Conservation (phyloP, 2,329 filamentous ascomycete genomes). For the Ophiocordyceps sinensis region DNA sequence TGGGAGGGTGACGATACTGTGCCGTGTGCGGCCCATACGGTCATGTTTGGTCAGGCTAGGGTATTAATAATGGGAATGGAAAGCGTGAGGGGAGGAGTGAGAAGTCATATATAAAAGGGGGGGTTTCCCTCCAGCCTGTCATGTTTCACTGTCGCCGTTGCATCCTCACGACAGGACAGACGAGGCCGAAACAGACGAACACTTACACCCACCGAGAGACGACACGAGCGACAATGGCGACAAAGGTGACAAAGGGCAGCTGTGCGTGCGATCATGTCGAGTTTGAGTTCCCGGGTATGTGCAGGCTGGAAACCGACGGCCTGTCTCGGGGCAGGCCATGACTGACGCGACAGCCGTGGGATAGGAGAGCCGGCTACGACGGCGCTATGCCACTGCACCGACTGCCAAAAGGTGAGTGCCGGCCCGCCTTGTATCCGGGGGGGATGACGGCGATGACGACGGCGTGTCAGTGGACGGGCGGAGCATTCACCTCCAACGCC, state of each 20-base stretch:
- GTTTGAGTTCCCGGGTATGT: conserved; percentile 19
- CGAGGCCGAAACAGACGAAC: no score
- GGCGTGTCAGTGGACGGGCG: conserved; percentile 28
- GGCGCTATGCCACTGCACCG: conserved; percentile 36
- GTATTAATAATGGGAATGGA: no score
- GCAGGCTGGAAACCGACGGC: neutral
- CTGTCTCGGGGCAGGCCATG: no score
- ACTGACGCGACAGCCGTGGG: neutral
- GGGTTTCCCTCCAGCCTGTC: no score
- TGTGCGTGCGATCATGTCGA: conserved; percentile 22
- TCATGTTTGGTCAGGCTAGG: no score
- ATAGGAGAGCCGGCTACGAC: conserved; percentile 24
- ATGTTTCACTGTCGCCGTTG: no score
- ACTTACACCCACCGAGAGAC: neutral
- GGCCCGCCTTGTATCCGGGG: neutral
- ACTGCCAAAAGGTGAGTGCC: conserved; percentile 37
- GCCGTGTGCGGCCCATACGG: no score
- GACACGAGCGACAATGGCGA: conserved; percentile 3
- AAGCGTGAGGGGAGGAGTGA: no score
- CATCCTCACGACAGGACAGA: no score
- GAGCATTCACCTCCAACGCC: conserved; percentile 39
- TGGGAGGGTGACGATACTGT: no score
- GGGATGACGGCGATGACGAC: neutral
- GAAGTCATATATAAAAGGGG: no score
- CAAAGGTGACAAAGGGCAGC: conserved; percentile 14